Evolutionary conservation across 1,139 yeast species (phyloP), one percentile per base, ranked within the genome.

Genomic region (Candida tetrigidarum): DNA sequence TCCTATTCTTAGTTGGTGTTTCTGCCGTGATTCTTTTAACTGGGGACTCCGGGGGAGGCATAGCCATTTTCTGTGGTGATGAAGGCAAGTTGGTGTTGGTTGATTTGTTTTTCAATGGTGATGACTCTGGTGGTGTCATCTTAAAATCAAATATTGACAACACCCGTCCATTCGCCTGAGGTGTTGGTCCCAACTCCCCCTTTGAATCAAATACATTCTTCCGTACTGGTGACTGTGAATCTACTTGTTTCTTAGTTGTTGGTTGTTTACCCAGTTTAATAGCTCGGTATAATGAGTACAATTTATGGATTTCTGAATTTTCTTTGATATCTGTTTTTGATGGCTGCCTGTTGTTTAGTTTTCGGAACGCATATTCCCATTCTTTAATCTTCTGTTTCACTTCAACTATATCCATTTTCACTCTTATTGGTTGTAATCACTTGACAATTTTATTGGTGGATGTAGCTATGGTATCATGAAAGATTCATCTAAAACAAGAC

Each of bases 151-250:
- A 83, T 10, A 86, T 71, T 9, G 91, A 83, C 37, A 84, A 57
- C 0, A 85, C 87, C 34, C 82, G 74, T 0, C 93, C 93, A 48
- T 83, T 75, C 8, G 86, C 74, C 51, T 85, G 92, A 0, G 93
- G 93, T 0, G 93, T 86, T 0, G 93, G 93, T 0, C 92, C 92
- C 14, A 85, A 59, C 50, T 80, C 84, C 1, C 46, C 49, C 12
- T 23, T 32, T 2, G 51, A 45, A 3, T 42, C 29, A 16, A 41
- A 34, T 11, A 25, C 30, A 18, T 39, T 32, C 30, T 14, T 30
- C 30, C 19, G 14, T n/a, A 26, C 25, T 23, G 29, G 42, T 15
- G 23, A 39, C 9, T 23, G 10, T 23, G 26, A 27, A n/a, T 5
- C 48, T 37, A 19, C 35, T 19, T 32, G 41, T 26, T 19, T 42